phyloP scores from a whole-genome alignment of 768 basidiomycete genomes.

The Leccinum olivaceopallidum region DNA sequence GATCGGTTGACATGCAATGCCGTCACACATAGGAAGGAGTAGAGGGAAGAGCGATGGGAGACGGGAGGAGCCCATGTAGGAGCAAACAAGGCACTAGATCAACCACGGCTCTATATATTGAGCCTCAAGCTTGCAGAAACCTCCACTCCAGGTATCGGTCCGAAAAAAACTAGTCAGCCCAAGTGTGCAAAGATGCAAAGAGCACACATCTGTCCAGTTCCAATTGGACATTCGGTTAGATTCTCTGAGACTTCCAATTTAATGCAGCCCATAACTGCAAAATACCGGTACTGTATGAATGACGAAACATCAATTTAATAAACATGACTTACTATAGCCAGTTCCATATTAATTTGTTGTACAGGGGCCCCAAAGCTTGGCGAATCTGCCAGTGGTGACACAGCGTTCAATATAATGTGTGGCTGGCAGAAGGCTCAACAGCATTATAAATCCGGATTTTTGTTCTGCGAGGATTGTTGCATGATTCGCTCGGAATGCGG shows the following conservation, averaged over 20 bases:
- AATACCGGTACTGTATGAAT: not conserved
- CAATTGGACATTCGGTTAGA: not conserved
- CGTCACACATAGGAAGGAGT: not conserved
- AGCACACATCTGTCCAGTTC: not conserved
- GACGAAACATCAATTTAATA: not conserved
- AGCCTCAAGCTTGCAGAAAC: not conserved
- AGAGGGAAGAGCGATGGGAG: not conserved
- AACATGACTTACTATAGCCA: not conserved
- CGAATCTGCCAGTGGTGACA: too few species aligned
- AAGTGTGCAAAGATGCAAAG: not conserved
- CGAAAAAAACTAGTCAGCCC: not conserved
- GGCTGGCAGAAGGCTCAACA: too few species aligned
- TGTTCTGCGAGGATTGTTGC: too few species aligned
- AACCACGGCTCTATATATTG: conserved; percentile 7
- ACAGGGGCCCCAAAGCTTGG: not conserved
- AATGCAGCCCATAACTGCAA: not conserved
- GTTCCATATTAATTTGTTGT: too few species aligned
- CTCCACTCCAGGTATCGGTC: not conserved
- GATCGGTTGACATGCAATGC: not conserved
- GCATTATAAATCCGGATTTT: too few species aligned
- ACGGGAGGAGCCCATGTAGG: not conserved
- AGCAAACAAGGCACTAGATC: not conserved
- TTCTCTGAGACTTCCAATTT: too few species aligned
- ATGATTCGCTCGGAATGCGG: too few species aligned
- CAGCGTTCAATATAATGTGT: too few species aligned